Conservation (phyloP, 1,139 yeast species). For the Saccharomyces hybrid region DNA sequence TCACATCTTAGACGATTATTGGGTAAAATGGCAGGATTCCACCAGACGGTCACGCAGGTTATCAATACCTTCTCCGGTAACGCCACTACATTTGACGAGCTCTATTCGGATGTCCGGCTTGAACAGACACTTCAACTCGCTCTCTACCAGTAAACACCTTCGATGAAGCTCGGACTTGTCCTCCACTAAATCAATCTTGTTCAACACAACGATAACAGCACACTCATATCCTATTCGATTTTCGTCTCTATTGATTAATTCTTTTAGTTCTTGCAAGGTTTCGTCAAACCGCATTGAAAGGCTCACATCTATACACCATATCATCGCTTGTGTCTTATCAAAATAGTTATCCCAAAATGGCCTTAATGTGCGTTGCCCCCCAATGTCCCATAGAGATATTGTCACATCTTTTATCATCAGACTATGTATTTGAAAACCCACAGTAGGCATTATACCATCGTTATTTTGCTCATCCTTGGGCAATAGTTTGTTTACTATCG, state of each 20-base stretch:
- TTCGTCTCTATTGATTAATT: conserved; percentile 53
- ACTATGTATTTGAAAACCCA: conserved; percentile 56
- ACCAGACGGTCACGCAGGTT: conserved; percentile 1
- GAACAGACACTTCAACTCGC: not conserved
- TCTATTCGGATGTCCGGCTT: not conserved
- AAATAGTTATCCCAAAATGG: conserved; percentile 89
- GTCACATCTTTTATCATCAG: conserved; percentile 33
- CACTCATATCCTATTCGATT: conserved; percentile 52
- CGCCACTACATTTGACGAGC: conserved; percentile 13
- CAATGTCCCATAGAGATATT: conserved; percentile 70
- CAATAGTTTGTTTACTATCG: conserved; percentile 51
- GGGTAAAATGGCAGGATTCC: not conserved
- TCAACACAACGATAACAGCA: conserved; percentile 46
- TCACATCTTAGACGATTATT: not conserved
- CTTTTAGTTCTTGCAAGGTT: conserved; percentile 55
- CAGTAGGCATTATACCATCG: conserved; percentile 45
- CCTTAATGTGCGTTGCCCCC: conserved; percentile 74
- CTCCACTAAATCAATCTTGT: conserved; percentile 47
- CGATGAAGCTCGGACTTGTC: conserved; percentile 2
- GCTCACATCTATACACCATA: conserved; percentile 89
- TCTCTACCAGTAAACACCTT: not conserved
- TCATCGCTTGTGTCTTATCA: conserved; percentile 70
- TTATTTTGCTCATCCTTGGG: conserved; percentile 34
- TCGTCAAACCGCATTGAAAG: conserved; percentile 56
- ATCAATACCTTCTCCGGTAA: conserved; percentile 14